Base-by-base conservation (phyloP, 306 rosid species). In the Abrus pulchellus region DNA sequence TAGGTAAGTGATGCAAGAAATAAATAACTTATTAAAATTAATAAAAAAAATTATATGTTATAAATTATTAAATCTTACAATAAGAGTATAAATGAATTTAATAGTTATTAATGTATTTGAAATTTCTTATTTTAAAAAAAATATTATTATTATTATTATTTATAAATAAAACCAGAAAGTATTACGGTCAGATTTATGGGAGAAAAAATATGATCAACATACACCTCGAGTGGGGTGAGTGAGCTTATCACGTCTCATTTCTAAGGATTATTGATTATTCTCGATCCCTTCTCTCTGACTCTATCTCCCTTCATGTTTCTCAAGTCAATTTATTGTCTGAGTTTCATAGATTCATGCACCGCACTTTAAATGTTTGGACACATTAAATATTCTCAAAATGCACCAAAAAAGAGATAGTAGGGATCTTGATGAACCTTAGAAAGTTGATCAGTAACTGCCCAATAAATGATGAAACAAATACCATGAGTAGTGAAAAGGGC, bases 401-500 rank as follows among this genome's bases (percentile, higher is more conserved):
- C 40, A 59, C n/a, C 65, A 29, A 56, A 56, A 20, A 14, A 68
- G 20, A 45, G 43, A 60, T 29, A 43, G 47, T 68, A 43, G 45
- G 50, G 81, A 77, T 50, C 2, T 64, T 50, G 54, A 68, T 0
- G 43, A 40, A 93, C 97, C 87, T 83, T 6, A 0, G 88, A 84
- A 59, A 86, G 68, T 3, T 85, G 47, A 44, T 77, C 2, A 5
- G 91, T 85, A 9, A 63, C 64, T 1, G 80, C 84, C 96, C 96
- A 93, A 4, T 72, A 70, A 63, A 81, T 56, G 79, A 88, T 38
- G 75, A 48, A 88, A 72, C 81, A 65, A 74, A 76, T 1, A 32
- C 96, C 96, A 80, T 94, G 98, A 77, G 90, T 86, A 7, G 98
- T 90, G 92, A 92, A 92, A 73, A 90, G 64, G 3, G 78, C 56